These are phyloP conservation scores for Globisporangium abappressorium DNA, from an alignment of 352 stramenopile genomes.

Conservation along the genomic window DNA sequence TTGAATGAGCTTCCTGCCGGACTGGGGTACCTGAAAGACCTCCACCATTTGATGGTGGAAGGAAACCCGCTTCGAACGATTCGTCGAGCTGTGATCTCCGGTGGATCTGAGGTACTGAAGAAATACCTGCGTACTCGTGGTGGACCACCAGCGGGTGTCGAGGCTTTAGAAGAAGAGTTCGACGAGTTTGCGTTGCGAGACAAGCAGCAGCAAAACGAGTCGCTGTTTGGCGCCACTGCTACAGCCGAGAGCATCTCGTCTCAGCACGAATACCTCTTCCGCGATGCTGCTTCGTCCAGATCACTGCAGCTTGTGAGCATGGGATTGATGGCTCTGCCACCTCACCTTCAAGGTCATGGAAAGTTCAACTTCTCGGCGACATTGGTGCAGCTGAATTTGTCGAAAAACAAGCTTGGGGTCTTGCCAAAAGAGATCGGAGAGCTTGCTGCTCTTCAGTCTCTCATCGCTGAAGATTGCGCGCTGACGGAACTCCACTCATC, in stretches of 20 bases:
- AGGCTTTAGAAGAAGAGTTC: slow-evolving; percentile 63
- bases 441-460: slow-evolving; percentile 52
- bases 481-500: slow-evolving; percentile 51
- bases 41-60: slow-evolving; percentile 72
- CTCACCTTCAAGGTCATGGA: slow-evolving; percentile 31
- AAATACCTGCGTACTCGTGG: slow-evolving; percentile 82
- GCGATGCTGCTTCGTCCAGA: slow-evolving; percentile 54
- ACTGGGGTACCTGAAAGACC: slow-evolving; percentile 72
- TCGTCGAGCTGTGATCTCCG: slow-evolving; percentile 57
- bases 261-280: slow-evolving; percentile 63
- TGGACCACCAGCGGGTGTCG: slow-evolving; percentile 52
- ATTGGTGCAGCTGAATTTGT: slow-evolving; percentile 63
- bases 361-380: slow-evolving; percentile 56
- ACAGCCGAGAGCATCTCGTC: slow-evolving; percentile 16
- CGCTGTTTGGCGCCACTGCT: slow-evolving; percentile 8
- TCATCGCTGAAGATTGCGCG: slow-evolving; percentile 64
- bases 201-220: slow-evolving; percentile 40
- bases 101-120: slow-evolving; percentile 67
- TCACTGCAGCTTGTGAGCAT: slow-evolving; percentile 53
- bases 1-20: slow-evolving; percentile 64
- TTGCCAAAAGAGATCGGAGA: slow-evolving; percentile 51
- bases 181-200: slow-evolving; percentile 61
- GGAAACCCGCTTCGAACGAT: slow-evolving; percentile 78
- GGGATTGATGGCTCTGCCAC: slow-evolving; percentile 45
- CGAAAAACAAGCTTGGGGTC: slow-evolving; percentile 56